Conservation (phyloP, 148 eudicot species). For the Talinum fruticosum region DNA sequence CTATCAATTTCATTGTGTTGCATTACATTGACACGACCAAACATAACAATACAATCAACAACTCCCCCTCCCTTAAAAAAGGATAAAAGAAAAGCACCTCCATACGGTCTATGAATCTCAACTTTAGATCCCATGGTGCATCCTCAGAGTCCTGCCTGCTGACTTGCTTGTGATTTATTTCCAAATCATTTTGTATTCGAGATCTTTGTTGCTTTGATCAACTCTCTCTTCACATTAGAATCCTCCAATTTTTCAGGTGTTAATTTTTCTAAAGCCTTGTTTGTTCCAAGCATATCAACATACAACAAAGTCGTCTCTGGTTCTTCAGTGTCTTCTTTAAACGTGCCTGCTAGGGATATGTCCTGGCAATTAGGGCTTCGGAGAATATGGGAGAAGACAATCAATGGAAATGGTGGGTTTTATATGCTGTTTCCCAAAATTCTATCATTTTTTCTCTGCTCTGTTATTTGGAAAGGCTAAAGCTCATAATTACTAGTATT, state of each 20-base stretch:
- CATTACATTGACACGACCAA: too few species aligned
- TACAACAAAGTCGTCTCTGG: slow-evolving; percentile 82
- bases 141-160: too few species aligned
- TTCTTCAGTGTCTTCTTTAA: slow-evolving; percentile 37
- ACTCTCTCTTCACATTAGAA: not conserved
- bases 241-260: slow-evolving; percentile 43
- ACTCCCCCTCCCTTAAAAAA: too few species aligned
- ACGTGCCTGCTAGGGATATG: slow-evolving; percentile 42
- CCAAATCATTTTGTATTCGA: not conserved
- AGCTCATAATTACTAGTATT: not conserved
- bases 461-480: not conserved
- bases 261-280: slow-evolving; percentile 67
- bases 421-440: not conserved
- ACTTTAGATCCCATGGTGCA: too few species aligned
- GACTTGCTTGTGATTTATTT: too few species aligned
- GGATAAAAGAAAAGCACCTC: too few species aligned
- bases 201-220: not conserved
- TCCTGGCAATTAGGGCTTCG: slow-evolving; percentile 77
- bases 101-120: too few species aligned
- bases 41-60: too few species aligned
- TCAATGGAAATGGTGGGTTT: slow-evolving; percentile 51
- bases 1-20: too few species aligned
- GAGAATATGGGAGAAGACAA: slow-evolving; percentile 67
- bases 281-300: slow-evolving; percentile 73
- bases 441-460: not conserved